A percentile compares a stretch with the other conserved stretches of the same genome.
phyloP scores from a whole-genome alignment of 441 rosid genomes.

The Mallotus repandus region DNA sequence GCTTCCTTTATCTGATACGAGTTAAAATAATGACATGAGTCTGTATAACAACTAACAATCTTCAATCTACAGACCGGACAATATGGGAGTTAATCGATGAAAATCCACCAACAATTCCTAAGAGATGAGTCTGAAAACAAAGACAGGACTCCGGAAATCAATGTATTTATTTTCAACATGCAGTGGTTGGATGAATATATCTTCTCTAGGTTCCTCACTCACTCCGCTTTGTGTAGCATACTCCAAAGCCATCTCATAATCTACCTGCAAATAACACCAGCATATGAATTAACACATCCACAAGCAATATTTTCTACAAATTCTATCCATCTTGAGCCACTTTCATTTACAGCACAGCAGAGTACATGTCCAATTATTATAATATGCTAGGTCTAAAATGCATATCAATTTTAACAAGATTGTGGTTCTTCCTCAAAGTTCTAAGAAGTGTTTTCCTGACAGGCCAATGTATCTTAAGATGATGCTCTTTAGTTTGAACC shows the following conservation, averaged over 20 bases:
- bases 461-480: no score
- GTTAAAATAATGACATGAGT: slow-evolving; percentile 11
- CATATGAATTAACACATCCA: neutral
- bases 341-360: no score
- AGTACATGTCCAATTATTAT: no score
- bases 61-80: slow-evolving; percentile 4
- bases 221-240: slow-evolving; percentile 96
- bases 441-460: no score
- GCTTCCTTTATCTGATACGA: slow-evolving; percentile 4
- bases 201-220: slow-evolving; percentile 88
- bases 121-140: slow-evolving; percentile 62
- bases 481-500: no score
- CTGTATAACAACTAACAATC: slow-evolving; percentile 8
- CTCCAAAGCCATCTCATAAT: slow-evolving; percentile 95
- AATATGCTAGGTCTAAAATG: no score
- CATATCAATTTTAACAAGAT: no score
- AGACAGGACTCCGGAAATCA: slow-evolving; percentile 56
- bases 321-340: neutral
- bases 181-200: slow-evolving; percentile 53
- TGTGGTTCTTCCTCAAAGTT: no score
- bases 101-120: slow-evolving; percentile 25
- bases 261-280: slow-evolving; percentile 63
- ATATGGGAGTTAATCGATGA: slow-evolving; percentile 3
- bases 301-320: neutral
- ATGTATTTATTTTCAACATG: slow-evolving; percentile 40